Percentiles rank a stretch among this genome's conserved stretches.
Evolutionary conservation across 768 basidiomycete genomes (phyloP).

Genomic region (Brasilioporus rufonigricans): DNA sequence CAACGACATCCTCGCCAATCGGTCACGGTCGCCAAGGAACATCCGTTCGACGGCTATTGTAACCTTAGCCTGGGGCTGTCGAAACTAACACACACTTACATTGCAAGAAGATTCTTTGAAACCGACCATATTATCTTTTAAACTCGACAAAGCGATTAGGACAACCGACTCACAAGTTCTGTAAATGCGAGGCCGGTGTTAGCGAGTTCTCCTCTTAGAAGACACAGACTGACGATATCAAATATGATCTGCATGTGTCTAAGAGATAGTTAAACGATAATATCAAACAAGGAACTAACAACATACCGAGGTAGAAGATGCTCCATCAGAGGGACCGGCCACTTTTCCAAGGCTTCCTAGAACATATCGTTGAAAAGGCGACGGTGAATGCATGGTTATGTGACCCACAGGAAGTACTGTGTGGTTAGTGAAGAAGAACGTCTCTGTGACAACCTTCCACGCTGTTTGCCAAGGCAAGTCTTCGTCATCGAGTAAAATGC

Average conservation of each 20-base stretch:
- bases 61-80: background rate
- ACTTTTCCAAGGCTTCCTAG: constrained; percentile 85
- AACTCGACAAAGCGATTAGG: background rate
- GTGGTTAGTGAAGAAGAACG: constrained; percentile 96
- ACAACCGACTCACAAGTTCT: constrained; percentile 36
- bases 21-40: constrained; percentile 85
- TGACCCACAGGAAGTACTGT: constrained; percentile 79
- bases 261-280: background rate
- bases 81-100: constrained; percentile 36
- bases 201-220: constrained; percentile 1
- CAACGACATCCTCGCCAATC: constrained; percentile 82
- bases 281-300: constrained; percentile 1
- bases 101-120: constrained; percentile 56
- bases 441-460: constrained; percentile 86
- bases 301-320: constrained; percentile 74
- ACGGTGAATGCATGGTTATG: background rate
- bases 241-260: constrained; percentile 92
- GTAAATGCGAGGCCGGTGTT: constrained; percentile 18
- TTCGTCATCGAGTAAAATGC: constrained; percentile 90
- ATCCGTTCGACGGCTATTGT: constrained; percentile 74
- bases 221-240: constrained; percentile 64
- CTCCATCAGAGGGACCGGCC: constrained; percentile 86
- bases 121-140: background rate
- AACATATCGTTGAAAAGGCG: background rate
- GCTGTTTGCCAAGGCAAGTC: constrained; percentile 79